phyloP scores from a whole-genome alignment of 1,284 basidiomycete genomes.

The Pterulicium gracile region DNA sequence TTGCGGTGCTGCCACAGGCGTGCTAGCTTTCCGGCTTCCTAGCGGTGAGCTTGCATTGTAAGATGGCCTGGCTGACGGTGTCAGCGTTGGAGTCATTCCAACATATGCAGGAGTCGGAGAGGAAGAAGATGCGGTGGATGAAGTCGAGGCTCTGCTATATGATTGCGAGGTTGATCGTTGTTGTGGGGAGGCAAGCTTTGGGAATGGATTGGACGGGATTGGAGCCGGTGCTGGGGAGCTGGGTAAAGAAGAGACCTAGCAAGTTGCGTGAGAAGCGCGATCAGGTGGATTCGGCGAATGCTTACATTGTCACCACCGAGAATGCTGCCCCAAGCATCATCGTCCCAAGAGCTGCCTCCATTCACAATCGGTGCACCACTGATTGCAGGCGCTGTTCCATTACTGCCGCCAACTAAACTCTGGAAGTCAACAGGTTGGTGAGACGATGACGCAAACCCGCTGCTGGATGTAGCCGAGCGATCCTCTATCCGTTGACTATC shows the following conservation, averaged over 20 bases:
- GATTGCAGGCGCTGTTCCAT: conserved; percentile 17
- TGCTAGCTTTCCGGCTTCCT: too few relatives aligned
- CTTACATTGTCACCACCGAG: conserved; percentile 35
- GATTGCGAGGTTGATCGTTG: too few relatives aligned
- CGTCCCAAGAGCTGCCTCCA: conserved; percentile 52
- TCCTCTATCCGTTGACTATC: conserved; percentile 80
- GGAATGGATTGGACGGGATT: too few relatives aligned
- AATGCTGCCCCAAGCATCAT: conserved; percentile 74
- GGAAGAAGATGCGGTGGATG: conserved; percentile 11
- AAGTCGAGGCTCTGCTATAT: too few relatives aligned
- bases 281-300: background rate
- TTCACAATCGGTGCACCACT: conserved; percentile 24
- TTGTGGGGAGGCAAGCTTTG: too few relatives aligned
- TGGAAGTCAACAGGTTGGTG: conserved; percentile 53
- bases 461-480: conserved; percentile 37
- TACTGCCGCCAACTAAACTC: conserved; percentile 54
- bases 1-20: too few relatives aligned
- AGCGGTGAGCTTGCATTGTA: too few relatives aligned
- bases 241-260: conserved; percentile 6
- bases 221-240: conserved; percentile 8
- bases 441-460: conserved; percentile 23
- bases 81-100: too few relatives aligned
- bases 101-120: too few relatives aligned
- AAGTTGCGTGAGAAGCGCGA: conserved; percentile 3
- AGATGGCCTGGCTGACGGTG: too few relatives aligned